Evolutionary conservation across 2,329 filamentous ascomycete species (phyloP), one percentile per base, ranked within the genome.

Genomic region (Alternaria ventricosa): DNA sequence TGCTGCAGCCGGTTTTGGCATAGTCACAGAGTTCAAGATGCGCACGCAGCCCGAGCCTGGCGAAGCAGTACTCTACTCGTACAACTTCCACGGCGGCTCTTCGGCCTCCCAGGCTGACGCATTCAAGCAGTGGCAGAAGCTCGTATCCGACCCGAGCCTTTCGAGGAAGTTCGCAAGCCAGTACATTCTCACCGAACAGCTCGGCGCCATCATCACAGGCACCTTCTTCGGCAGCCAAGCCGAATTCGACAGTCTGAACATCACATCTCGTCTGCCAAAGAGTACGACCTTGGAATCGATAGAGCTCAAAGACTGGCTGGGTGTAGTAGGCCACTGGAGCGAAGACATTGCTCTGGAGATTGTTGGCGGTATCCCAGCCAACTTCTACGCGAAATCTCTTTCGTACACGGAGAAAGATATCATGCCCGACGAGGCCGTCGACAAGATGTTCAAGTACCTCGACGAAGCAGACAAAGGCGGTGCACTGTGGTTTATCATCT

Each of bases 1-100:
- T 4, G 82, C 81, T 5, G 82, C 78, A 8, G 78, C 78, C 51
- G 78, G 81, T 20, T 83, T 82, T 57, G 82, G 81, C 18, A 78
- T 83, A 61, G 75, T 82, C 25, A 80, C 77, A 8, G 79, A 80
- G 36, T 81, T 80, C 72, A 75, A 77, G 51, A 72, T 81, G 20
- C 75, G 78, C 27, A 80, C 78, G 3, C 66, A 79, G 57, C 64
- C 76, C 23, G 76, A 77, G 61, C 78, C 78, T 2, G 63, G 65
- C 9, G 66, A 76, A 50, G 67, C 75, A 8, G 73, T 78, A 4
- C 68, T 75, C 22, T 80, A 79, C 69, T 70, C 70, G 5, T 80
- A 79, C 67, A 74, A 67, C 57, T 67, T 79, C 43, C 64, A 72
- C 7, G 71, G 65, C 22, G 76, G 76, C 18, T 65, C 65, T 27